These are phyloP conservation scores for Hevea brasiliensis DNA, from an alignment of 345 rosid genomes.

Conservation along the genomic window DNA sequence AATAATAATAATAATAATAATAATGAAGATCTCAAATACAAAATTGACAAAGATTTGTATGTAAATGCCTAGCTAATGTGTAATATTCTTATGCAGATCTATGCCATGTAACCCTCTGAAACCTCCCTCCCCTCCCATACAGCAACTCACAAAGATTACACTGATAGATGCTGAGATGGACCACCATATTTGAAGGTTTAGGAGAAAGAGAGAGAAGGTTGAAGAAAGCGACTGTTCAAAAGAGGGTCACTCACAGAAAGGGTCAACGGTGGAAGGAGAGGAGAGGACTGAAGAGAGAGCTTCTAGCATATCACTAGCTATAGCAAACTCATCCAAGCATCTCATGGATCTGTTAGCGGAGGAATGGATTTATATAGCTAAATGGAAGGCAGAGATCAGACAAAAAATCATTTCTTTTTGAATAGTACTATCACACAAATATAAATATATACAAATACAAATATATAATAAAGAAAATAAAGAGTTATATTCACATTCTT, in stretches of 20 bases:
- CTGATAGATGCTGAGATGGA: neutral
- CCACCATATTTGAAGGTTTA: neutral
- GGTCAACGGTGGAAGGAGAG: neutral
- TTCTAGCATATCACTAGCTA: neutral
- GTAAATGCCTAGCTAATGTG: too few relatives aligned
- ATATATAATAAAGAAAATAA: constrained; percentile 11
- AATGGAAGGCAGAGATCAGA: constrained; percentile 20
- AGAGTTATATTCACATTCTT: constrained; percentile 39
- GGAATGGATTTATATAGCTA: constrained; percentile 43
- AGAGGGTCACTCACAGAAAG: neutral
- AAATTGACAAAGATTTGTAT: too few relatives aligned
- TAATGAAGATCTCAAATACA: too few relatives aligned
- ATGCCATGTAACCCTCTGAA: too few relatives aligned
- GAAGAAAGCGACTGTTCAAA: constrained; percentile 5
- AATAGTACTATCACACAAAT: constrained; percentile 6
- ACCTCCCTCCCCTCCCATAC: too few relatives aligned
- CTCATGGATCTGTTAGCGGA: constrained; percentile 19
- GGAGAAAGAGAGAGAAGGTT: neutral
- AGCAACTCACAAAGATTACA: neutral
- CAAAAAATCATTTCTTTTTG: neutral
- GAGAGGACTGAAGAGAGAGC: neutral
- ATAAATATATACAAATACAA: neutral
- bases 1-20: too few relatives aligned
- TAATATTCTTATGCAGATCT: too few relatives aligned
- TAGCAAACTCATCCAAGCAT: neutral